Base-by-base conservation (phyloP, 1,284 basidiomycete species). In the Ustilago cynodontis region DNA sequence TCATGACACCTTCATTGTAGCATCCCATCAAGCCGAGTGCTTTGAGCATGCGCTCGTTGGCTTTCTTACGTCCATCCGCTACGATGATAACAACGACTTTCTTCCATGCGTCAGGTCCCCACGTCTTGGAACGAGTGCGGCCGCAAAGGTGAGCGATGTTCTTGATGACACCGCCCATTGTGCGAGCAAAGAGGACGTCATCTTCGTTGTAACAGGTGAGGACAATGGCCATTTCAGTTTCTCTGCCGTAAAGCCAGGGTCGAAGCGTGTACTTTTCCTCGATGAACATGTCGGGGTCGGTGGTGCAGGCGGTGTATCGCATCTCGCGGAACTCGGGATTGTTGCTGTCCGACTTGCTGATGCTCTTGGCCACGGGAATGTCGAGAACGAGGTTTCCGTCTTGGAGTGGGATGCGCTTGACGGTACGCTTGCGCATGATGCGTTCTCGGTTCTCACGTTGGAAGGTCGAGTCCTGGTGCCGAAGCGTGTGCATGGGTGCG, bases 81-180 rank as follows among this genome's bases (percentile, higher is more conserved):
- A 99, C 92, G 76, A 99, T 97, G 56, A 77, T 65, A 29, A 85
- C 83, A 14, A 83, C 82, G 18, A 85, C 82, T 90, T 97, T 98
- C 86, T 98, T 94, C 96, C 96, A 99, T 1, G 94, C 92, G 65
- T 97, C 94, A 5, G 91, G 90, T 2, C 96, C 96, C 96, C 96
- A 99, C 0, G 94, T 95, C 73, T 93, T 91, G 18, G 93, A 95
- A 80, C 94, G 94, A 86, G 95, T 95, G 35, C 96, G 90, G 8
- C 92, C 92, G 86, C 95, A 98, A 8, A 98, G 89, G 59, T 80
- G 70, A 10, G 80, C 78, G 53, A 82, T 83, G 79, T 82, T 79
- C 72, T 83, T 89, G 94, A 98, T 98, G 22, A 99, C 94, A 8
- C 95, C 96, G 86, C 97, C 94, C 81, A 99, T 87, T 4, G 97